Evolutionary conservation across 352 stramenopile species (phyloP), one percentile per base, ranked within the genome.

Genomic region (Phytophthora ohioensis): DNA sequence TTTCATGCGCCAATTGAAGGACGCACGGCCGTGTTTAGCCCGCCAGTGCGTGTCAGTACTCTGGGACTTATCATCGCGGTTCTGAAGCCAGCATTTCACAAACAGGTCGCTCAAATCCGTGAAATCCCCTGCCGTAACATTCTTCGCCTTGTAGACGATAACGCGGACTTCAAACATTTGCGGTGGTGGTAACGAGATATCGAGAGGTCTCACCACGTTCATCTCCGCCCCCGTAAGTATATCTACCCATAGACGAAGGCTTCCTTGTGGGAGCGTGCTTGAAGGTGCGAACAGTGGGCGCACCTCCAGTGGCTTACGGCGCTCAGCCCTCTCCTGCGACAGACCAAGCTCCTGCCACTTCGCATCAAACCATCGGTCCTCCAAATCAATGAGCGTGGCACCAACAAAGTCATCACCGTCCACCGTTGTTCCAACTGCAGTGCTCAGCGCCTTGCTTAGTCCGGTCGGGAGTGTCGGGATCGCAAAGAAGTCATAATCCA

Each of bases 1-100:
- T 68, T 98, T 97, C 77, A 98, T 90, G 32, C 93, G 88, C 89
- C 91, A 98, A 72, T 98, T 98, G 67, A 94, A 98, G 5, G 82
- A 94, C 3, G 80, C 91, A 56, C 94, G 91, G 31, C 93, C 92
- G 48, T 90, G 79, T 57, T 93, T 96, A 38, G 81, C 87, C 39
- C 93, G 86, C 92, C 92, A 98, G 68, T 98, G 93, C 13, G 85
- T 97, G 69, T 98, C 93, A 2, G 93, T 98, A 7, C 76, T 82
- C 65, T 94, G 85, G 4, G 81, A 81, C 45, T 87, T 81, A 42
- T 92, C 77, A 60, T 96, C 78, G 36, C 82, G 73, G 60, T 76
- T 88, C 57, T 97, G 90, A 53, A 98, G 78, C 91, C 92, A 98
- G 68, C 76, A 82, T 60, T 94, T 94, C 49, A 97, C 82, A 75